phyloP scores from a whole-genome alignment of 208 protist species.

The Plasmodiophora brassicae region DNA sequence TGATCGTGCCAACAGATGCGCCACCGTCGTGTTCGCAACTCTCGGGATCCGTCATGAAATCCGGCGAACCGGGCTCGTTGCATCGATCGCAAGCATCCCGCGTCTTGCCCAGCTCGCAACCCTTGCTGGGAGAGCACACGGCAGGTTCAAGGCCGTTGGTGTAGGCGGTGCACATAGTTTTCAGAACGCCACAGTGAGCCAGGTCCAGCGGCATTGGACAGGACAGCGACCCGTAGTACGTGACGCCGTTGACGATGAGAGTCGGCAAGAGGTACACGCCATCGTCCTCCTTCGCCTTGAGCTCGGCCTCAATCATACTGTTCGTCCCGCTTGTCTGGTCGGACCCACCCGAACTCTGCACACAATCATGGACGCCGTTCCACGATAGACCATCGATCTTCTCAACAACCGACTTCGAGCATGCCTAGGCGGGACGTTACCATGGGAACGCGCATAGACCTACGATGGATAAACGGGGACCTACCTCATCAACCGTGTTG shows the following conservation, averaged over 20 bases:
- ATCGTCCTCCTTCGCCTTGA: background rate
- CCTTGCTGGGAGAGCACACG: background rate
- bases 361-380: background rate
- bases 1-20: background rate
- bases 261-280: background rate
- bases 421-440: background rate
- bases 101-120: background rate
- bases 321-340: background rate
- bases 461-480: background rate
- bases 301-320: background rate
- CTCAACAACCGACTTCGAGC: conserved; percentile 22
- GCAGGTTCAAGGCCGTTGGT: background rate
- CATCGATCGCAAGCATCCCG: background rate
- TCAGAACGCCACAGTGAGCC: background rate
- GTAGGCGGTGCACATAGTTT: background rate
- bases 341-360: background rate
- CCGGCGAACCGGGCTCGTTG: background rate
- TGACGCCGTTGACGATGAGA: background rate
- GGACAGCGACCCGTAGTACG: background rate
- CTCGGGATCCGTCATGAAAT: background rate
- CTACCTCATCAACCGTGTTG: background rate
- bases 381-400: background rate
- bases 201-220: background rate
- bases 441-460: background rate
- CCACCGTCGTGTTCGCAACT: background rate